A percentile compares a stretch with the other conserved stretches of the same genome.
Conservation (phyloP, 495 filamentous ascomycete genomes). For the Cercophora newfieldiana region DNA sequence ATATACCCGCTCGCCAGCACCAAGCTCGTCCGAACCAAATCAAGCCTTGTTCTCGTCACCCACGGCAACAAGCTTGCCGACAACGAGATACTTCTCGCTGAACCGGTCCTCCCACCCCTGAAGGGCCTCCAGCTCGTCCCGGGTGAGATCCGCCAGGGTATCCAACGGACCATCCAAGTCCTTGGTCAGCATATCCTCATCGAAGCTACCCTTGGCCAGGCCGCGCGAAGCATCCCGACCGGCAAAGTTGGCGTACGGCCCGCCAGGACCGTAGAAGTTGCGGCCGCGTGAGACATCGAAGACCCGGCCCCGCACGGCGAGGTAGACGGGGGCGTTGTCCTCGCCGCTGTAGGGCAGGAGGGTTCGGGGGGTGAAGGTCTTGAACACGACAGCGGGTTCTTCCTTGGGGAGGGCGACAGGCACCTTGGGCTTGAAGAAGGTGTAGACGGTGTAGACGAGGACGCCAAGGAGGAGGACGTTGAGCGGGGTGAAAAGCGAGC, state of each 20-base stretch:
- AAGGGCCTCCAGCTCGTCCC: constrained; percentile 79
- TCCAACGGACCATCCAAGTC: constrained; percentile 86
- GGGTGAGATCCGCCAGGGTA: constrained; percentile 68
- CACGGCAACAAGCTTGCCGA: constrained; percentile 76
- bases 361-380: constrained; percentile 83
- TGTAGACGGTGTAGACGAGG: constrained; percentile 68
- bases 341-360: constrained; percentile 86
- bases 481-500: constrained; percentile 70
- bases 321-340: constrained; percentile 71
- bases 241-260: constrained; percentile 91
- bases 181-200: constrained; percentile 94
- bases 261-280: constrained; percentile 92
- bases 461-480: constrained; percentile 74
- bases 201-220: constrained; percentile 89
- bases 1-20: neutral
- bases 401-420: constrained; percentile 62
- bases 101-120: constrained; percentile 92
- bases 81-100: constrained; percentile 87
- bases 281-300: constrained; percentile 84
- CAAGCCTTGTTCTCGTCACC: constrained; percentile 35
- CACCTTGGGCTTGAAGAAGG: constrained; percentile 57
- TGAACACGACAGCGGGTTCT: constrained; percentile 77
- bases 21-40: neutral
- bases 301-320: constrained; percentile 80
- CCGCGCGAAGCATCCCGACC: constrained; percentile 92